Evolutionary conservation across 2,329 filamentous ascomycete species (phyloP).

Genomic region (Rhynchosporium secalis): DNA sequence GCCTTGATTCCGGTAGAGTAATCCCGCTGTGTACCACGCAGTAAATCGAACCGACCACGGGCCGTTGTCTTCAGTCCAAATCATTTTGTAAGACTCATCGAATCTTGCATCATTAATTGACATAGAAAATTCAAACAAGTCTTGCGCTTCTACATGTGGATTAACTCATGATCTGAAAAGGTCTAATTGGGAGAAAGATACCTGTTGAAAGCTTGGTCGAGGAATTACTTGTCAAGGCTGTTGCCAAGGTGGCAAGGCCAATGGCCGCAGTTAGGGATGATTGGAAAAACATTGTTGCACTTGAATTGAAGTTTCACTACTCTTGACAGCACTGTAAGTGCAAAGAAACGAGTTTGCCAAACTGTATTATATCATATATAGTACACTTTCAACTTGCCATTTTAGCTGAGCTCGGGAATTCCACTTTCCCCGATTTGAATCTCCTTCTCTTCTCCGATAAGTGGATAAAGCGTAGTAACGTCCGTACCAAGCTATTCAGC

Average conservation of each 20-base stretch:
- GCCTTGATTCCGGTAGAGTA: constrained; percentile 54
- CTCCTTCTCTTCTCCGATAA: background rate
- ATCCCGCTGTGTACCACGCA: constrained; percentile 58
- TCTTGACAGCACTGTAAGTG: background rate
- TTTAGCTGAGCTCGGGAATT: background rate
- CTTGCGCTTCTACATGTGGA: constrained; percentile 35
- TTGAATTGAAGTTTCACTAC: background rate
- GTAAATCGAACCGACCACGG: constrained; percentile 48
- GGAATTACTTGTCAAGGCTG: background rate
- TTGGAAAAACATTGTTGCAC: constrained; percentile 2
- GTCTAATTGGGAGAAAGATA: background rate
- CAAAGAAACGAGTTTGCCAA: background rate
- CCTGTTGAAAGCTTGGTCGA: constrained; percentile 12
- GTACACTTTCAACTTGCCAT: background rate
- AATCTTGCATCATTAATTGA: constrained; percentile 43
- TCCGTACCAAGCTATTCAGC: background rate
- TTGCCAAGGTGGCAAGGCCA: background rate
- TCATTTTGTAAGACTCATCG: constrained; percentile 46
- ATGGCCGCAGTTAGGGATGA: background rate
- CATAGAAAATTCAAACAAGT: constrained; percentile 45
- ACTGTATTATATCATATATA: background rate
- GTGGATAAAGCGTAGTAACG: background rate
- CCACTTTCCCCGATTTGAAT: background rate
- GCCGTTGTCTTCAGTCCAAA: constrained; percentile 46
- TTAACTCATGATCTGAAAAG: background rate